Evolutionary conservation across 2,329 filamentous ascomycete genomes (phyloP).

Genomic region (Chaetomiaceae sp.): DNA sequence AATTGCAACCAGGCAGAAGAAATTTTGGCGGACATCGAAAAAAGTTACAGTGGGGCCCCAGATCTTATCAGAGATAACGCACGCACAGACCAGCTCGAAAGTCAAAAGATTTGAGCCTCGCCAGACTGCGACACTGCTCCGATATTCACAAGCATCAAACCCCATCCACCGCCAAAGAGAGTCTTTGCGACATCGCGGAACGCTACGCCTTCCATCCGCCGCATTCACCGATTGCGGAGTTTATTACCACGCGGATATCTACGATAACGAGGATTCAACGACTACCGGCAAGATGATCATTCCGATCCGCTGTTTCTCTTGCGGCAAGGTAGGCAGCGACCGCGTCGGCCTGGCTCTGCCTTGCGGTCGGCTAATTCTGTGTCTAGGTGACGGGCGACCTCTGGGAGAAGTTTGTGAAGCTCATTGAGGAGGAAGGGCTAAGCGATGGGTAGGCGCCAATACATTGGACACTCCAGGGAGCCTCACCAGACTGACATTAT

Average conservation of each 20-base stretch:
- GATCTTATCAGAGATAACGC: constrained; percentile 25
- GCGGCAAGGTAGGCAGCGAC: constrained; percentile 80
- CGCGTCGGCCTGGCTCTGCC: neutral
- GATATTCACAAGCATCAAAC: neutral
- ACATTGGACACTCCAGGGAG: neutral
- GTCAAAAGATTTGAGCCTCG: constrained; percentile 21
- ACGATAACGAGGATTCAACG: neutral
- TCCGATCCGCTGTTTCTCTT: constrained; percentile 96
- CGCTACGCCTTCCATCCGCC: neutral
- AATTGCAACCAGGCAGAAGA: constrained; percentile 22
- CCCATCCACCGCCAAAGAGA: neutral
- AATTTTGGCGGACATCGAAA: constrained; percentile 27
- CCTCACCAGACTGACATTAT: constrained; percentile 27
- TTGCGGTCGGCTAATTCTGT: constrained; percentile 29
- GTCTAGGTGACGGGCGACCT: constrained; percentile 88
- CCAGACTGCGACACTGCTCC: no score
- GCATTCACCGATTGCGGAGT: neutral
- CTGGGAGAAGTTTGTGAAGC: constrained; percentile 90
- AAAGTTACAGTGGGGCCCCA: constrained; percentile 27
- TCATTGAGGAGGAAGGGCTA: constrained; percentile 74
- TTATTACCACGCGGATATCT: neutral
- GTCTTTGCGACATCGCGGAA: neutral
- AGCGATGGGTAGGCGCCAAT: constrained; percentile 56
- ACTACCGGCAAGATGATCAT: constrained; percentile 76
- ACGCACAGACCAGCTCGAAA: constrained; percentile 19